phyloP scores from a whole-genome alignment of 768 basidiomycete species.

The Pleurotus djamor region DNA sequence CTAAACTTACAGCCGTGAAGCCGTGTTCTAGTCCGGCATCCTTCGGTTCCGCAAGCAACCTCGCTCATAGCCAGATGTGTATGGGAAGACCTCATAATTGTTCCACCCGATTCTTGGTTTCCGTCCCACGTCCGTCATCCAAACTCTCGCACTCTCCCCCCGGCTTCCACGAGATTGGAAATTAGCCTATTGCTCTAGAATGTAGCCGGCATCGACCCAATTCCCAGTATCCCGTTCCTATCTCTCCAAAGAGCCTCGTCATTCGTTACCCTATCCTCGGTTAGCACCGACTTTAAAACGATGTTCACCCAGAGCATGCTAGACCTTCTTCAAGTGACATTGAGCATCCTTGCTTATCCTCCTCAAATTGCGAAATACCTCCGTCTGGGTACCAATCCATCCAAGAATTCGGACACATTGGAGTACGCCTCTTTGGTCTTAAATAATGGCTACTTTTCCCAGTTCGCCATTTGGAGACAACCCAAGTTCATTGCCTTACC shows the following conservation, averaged over 20 bases:
- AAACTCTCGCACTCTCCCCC: background rate
- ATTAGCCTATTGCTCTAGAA: background rate
- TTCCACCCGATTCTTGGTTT: too few species aligned
- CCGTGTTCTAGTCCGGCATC: too few species aligned
- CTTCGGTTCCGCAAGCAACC: too few species aligned
- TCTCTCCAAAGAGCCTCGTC: background rate
- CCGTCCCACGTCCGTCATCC: too few species aligned
- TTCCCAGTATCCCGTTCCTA: background rate
- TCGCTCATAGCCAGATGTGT: too few species aligned
- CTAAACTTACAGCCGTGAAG: too few species aligned
- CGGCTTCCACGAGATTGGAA: background rate
- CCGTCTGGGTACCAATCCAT: background rate
- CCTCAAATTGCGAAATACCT: background rate
- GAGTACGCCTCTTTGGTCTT: background rate
- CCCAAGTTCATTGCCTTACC: background rate
- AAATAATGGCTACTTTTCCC: background rate
- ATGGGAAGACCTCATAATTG: too few species aligned
- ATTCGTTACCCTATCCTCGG: background rate
- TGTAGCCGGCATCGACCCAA: background rate
- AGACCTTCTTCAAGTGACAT: background rate
- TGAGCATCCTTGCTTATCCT: background rate
- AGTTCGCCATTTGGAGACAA: background rate
- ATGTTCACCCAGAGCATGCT: background rate
- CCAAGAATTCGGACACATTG: background rate
- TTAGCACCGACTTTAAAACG: background rate